These are phyloP conservation scores for Sugiyamaella neomexicana DNA, from an alignment of 1,139 yeast genomes.

Conservation along the genomic window DNA sequence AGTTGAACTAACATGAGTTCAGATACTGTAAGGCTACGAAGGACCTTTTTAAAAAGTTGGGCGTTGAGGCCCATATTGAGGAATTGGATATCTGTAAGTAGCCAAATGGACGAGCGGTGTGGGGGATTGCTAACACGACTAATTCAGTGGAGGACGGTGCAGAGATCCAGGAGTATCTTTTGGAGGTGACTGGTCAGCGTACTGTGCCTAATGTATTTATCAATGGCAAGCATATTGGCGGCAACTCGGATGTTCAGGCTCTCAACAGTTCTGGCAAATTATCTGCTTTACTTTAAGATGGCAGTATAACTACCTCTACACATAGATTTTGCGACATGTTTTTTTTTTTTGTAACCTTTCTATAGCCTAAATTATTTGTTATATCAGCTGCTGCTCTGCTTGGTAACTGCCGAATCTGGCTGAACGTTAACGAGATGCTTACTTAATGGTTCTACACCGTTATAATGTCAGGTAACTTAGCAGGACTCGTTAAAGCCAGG, in stretches of 20 bases:
- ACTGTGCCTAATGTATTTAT: constrained; percentile 94
- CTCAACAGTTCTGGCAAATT: constrained; percentile 32
- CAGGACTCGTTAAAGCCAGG: no score
- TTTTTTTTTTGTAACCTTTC: no score
- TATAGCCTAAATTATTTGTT: no score
- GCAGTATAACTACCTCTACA: background rate
- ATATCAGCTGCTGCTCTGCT: no score
- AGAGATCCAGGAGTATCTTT: constrained; percentile 77
- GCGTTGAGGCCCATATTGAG: constrained; percentile 30
- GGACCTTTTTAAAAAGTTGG: constrained; percentile 29
- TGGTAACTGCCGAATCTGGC: no score
- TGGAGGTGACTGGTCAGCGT: constrained; percentile 78
- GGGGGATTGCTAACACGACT: background rate
- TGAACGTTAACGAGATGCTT: no score
- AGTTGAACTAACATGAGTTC: constrained; percentile 17
- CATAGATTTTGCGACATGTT: no score
- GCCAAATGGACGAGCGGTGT: background rate
- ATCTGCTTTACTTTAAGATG: constrained; percentile 26
- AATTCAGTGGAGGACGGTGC: constrained; percentile 49
- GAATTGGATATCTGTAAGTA: constrained; percentile 25
- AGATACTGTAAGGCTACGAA: constrained; percentile 38
- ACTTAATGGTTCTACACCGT: no score
- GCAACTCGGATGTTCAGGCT: constrained; percentile 78
- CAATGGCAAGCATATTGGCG: constrained; percentile 90
- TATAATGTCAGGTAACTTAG: no score